Evolutionary conservation across 2,329 filamentous ascomycete species (phyloP), one percentile per base, ranked within the genome.

Genomic region (Byssoonygena ceratinophila): DNA sequence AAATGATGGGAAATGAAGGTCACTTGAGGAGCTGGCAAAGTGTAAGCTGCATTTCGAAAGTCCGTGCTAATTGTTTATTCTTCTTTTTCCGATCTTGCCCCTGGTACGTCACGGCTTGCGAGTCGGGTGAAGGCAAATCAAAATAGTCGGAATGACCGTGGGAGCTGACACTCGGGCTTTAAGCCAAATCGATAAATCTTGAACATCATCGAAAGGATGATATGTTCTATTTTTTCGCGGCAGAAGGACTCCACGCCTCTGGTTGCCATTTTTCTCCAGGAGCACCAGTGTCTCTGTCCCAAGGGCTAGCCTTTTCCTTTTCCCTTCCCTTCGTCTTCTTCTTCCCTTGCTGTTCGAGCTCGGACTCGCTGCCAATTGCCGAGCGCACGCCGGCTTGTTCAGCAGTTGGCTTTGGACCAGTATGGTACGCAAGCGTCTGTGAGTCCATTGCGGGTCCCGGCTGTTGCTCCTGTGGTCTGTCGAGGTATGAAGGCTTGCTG

Each of bases 201-300:
- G 8, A 25, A 5, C 22, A 44, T 29, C 23, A 3, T 27, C 40
- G 23, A 44, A 14, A 29, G 14, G 14, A 20, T 7, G 16, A 7
- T 9, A 7, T 18, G 27, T 4, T 44, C 66, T 61, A 71, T 54
- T 64, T 60, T 59, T 69, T 71, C 27, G 64, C 63, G n/a, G 71
- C 59, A 1, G 66, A 66, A 3, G 80, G 80, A 4, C 65, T 70
- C 83, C 83, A 87, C 2, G 79, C 69, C 45, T 78, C 63, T 0
- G 84, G 84, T 65, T 85, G 80, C 81, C 82, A 86, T n/a, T 68
- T 72, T 63, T 85, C 81, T 51, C 81, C 74, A 0, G 81, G 79
- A 0, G 73, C 75, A n/a, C 70, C 71, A n/a, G 66, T 71, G 8
- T 75, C 72, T 57, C 72, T 74, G 27, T 76, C 76, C 81, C 82